Percentiles rank a stretch among this genome's conserved stretches.
Evolutionary conservation across 2,329 filamentous ascomycete genomes (phyloP).

Genomic region (Clonostachys solani): DNA sequence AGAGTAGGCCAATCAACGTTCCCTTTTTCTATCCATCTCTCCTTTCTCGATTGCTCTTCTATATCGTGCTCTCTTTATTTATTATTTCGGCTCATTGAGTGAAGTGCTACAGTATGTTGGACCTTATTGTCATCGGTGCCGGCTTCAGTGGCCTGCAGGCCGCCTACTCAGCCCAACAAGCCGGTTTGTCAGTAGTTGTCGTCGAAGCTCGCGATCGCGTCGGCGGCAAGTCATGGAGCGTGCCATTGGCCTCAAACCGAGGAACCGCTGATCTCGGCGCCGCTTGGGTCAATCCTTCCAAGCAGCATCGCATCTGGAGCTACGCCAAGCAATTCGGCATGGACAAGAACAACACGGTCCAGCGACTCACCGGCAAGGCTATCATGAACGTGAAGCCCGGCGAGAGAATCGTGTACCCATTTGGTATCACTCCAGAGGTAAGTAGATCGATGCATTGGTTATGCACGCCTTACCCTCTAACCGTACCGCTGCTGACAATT

Average conservation of each 20-base stretch:
- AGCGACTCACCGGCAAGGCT: conserved; percentile 19
- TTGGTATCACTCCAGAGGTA: conserved; percentile 22
- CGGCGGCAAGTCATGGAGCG: conserved; percentile 7
- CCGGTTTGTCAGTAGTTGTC: conserved; percentile 14
- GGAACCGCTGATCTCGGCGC: conserved; percentile 9
- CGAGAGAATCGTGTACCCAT: conserved; percentile 18
- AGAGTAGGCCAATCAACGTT: too few species aligned
- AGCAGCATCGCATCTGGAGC: conserved; percentile 28
- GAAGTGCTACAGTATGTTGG: not conserved
- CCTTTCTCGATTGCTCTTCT: too few species aligned
- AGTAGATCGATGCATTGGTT: not conserved
- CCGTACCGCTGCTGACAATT: not conserved
- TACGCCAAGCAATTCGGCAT: conserved; percentile 18
- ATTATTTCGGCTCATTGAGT: too few species aligned
- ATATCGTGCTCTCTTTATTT: too few species aligned
- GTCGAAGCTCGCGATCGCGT: conserved; percentile 10
- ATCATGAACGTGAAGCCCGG: conserved; percentile 18
- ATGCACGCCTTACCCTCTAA: not conserved
- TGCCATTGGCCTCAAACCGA: conserved; percentile 5
- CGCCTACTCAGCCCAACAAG: conserved; percentile 11
- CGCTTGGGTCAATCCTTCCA: conserved; percentile 12
- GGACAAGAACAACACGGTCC: conserved; percentile 13
- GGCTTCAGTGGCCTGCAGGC: conserved; percentile 15
- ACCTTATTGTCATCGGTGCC: conserved; percentile 16
- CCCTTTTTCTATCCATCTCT: too few species aligned